Evolutionary conservation across 2,329 filamentous ascomycete species (phyloP), one percentile per base, ranked within the genome.

Genomic region (Xylaria sp.): DNA sequence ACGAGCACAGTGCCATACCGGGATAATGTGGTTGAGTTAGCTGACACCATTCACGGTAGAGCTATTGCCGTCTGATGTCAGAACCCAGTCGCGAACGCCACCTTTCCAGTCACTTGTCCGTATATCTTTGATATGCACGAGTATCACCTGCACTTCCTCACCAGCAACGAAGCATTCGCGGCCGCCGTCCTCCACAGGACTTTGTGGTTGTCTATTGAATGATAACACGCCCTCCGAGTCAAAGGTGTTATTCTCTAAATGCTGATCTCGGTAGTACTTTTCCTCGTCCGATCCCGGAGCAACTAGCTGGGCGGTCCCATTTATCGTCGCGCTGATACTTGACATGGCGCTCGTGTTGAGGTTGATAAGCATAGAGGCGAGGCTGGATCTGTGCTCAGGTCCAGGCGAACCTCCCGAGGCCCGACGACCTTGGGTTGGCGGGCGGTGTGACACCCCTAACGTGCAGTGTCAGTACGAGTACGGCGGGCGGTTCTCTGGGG

Each of bases 41-140:
- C 64, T 64, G 20, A 55, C 57, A 15, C 69, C 69, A 31, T 71
- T 71, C n/a, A 67, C 57, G 36, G 52, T n/a, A 31, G 68, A 0
- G 0, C 48, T 43, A 23, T 43, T 58, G 10, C 33, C 58, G 36
- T 64, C 69, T 8, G 64, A 28, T 25, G 54, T 61, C 51, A 88
- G 76, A 1, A 85, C 85, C 83, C 84, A 98, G 78, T 98, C 95
- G 75, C 92, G 89, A 4, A 98, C 94, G 15, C 90, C 89, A n/a
- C 96, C 95, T 83, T 97, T 97, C 92, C 92, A 97, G 80, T 97
- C 96, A 73, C 92, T 94, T 75, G 97, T 97, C 76, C 94, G 88
- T 58, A 96, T 94, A 78, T 94, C 93, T 75, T 87, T 88, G 74
- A 98, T 93, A 75, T 87, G 89, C 8, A 98, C 96, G 6, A 95